phyloP scores from a whole-genome alignment of 192 early-diverging fungal genomes.

The Backusella morwellensis region DNA sequence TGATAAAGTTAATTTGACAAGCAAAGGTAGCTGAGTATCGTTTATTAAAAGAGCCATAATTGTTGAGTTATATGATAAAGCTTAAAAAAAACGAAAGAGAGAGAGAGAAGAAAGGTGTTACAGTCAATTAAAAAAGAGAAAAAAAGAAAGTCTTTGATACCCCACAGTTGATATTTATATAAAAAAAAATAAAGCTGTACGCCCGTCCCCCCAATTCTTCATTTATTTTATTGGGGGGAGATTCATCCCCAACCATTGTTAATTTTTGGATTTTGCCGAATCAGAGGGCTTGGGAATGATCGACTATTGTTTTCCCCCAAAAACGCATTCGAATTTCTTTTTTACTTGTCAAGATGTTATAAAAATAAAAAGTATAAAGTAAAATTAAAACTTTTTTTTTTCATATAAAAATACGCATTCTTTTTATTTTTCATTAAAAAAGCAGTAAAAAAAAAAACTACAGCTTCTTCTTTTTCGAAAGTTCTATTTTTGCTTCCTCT shows the following conservation, averaged over 20 bases:
- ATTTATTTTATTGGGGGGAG: background rate
- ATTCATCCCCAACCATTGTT: conserved; percentile 5
- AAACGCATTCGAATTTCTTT: background rate
- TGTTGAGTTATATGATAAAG: background rate
- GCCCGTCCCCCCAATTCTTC: background rate
- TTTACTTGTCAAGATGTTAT: background rate
- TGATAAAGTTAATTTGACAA: conserved; percentile 2
- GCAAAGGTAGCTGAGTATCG: conserved; percentile 6
- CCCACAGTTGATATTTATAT: conserved; percentile 5
- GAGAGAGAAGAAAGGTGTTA: background rate
- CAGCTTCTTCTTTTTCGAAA: conserved; percentile 4
- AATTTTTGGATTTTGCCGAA: background rate
- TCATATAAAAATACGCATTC: background rate
- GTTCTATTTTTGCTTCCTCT: conserved; percentile 12
- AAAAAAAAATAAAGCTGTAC: background rate
- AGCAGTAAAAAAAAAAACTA: background rate
- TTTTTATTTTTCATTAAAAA: background rate
- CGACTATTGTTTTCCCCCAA: background rate
- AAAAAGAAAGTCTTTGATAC: background rate
- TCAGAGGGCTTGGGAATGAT: background rate
- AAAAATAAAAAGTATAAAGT: background rate
- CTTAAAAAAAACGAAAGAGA: background rate
- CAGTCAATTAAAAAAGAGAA: background rate
- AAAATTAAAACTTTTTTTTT: background rate
- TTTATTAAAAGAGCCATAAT: conserved; percentile 3